Percentiles rank a stretch among this genome's conserved stretches.
phyloP scores from a whole-genome alignment of 768 basidiomycete genomes.

The Russula dissimulans region DNA sequence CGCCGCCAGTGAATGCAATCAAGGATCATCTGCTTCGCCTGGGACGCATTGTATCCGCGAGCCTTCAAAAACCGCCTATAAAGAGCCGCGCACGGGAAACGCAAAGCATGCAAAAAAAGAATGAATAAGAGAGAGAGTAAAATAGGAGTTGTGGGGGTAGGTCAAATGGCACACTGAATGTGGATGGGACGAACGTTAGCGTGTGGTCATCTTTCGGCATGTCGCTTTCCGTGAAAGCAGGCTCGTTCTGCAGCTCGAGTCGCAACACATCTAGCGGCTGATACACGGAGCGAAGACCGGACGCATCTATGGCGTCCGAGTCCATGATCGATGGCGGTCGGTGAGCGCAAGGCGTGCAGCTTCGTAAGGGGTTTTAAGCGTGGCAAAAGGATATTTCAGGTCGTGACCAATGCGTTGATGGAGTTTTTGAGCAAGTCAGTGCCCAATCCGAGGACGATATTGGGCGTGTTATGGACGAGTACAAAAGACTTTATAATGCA shows the following conservation, averaged over 20 bases:
- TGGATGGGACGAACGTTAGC: not conserved
- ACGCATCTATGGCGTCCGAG: constrained; percentile 7
- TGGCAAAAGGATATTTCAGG: not conserved
- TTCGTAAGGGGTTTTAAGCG: not conserved
- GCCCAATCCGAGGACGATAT: not conserved
- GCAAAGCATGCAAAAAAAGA: not conserved
- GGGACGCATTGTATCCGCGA: constrained; percentile 49
- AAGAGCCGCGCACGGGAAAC: not conserved
- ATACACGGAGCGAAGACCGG: constrained; percentile 1
- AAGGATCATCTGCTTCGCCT: constrained; percentile 54
- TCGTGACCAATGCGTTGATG: not conserved
- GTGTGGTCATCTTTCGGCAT: constrained; percentile 15
- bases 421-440: not conserved
- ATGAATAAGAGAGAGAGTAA: too few relatives aligned
- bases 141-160: too few relatives aligned
- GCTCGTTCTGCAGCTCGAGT: constrained; percentile 8
- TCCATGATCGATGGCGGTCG: constrained; percentile 12
- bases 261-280: constrained; percentile 10
- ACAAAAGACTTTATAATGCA: not conserved
- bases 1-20: constrained; percentile 63
- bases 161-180: too few relatives aligned
- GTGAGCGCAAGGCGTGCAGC: not conserved
- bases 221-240: not conserved
- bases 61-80: constrained; percentile 71
- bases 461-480: not conserved